These are phyloP conservation scores for Sugiyamaella castrensis DNA, from an alignment of 1,139 yeast species.

Conservation along the genomic window DNA sequence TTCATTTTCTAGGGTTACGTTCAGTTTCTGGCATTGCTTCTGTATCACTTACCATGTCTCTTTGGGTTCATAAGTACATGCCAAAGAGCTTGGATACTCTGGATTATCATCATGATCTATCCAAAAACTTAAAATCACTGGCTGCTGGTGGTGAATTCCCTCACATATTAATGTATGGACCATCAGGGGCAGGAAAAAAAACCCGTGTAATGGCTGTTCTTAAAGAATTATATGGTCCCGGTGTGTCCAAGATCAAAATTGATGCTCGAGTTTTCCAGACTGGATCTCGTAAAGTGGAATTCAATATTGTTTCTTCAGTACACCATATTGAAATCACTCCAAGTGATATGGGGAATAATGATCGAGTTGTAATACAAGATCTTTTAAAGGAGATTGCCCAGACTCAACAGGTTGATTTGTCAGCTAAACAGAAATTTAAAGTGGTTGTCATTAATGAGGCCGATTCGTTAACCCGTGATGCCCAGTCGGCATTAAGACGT, in stretches of 20 bases:
- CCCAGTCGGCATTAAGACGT: constrained; percentile 95
- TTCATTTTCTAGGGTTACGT: too few species aligned
- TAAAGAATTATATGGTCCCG: constrained; percentile 76
- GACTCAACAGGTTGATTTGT: constrained; percentile 84
- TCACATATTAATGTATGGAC: constrained; percentile 88
- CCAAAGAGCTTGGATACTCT: constrained; percentile 66
- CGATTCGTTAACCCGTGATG: constrained; percentile 86
- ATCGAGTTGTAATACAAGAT: constrained; percentile 91
- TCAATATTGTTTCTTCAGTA: constrained; percentile 86
- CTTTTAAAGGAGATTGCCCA: constrained; percentile 91
- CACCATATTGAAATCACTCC: constrained; percentile 95
- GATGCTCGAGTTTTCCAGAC: constrained; percentile 84
- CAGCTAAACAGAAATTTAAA: constrained; percentile 74
- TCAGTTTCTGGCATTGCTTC: too few species aligned
- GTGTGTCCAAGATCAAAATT: constrained; percentile 79
- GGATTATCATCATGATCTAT: constrained; percentile 64
- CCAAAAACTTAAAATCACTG: constrained; percentile 60
- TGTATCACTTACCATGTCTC: too few species aligned
- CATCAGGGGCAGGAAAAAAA: constrained; percentile 96
- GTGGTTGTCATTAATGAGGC: constrained; percentile 95
- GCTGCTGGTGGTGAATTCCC: constrained; percentile 79
- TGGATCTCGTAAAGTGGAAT: constrained; percentile 72
- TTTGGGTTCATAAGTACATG: constrained; percentile 95
- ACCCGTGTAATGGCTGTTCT: constrained; percentile 84
- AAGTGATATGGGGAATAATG: constrained; percentile 93